Base-by-base conservation (phyloP, 371 early-diverging fungal genomes). In the Mortierella sp. region DNA sequence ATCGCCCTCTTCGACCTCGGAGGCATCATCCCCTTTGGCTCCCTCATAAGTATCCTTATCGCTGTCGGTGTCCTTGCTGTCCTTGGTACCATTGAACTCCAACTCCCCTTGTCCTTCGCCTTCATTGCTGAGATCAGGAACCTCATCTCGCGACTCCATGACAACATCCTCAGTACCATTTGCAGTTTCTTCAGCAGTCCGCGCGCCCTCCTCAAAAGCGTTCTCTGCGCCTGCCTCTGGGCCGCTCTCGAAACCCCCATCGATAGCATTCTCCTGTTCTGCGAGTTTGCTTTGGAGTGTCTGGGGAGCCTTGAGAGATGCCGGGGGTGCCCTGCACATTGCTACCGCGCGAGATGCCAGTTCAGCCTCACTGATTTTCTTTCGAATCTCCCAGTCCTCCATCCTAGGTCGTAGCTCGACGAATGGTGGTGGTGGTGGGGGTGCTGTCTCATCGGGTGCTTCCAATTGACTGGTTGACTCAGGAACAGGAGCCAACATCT, bases 381-480 rank as follows among this genome's bases (percentile, higher is more conserved):
- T 86, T 13, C 86, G 77, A 38, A 72, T 75, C 55, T 78, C 82
- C 86, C 86, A 86, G 52, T 86, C 86, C n/a, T 82, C 82, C 44
- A 80, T 70, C 63, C 77, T 75, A 4, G 82, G 77, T 44, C 80
- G 80, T 0, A 68, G 63, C 44, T 86, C 86, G 68, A 81, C 77
- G 9, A 7, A 65, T 3, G 72, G 52, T 24, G 44, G 7, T 14
- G 11, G 65, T 3, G 72, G 52, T 24, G 44, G 7, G 14, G 55
- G 16, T 16, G 72, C 68, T 21, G 11, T 68, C 44, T 21, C 21
- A 68, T 24, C 68, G 42, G 24, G 68, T 19, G 21, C 4, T 10
- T 68, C 68, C 68, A 21, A n/a, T 26, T 26, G 47, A 14, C 48
- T 13, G 0, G 72, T 11, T 48, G 72, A 7, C 68, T 38, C 68